These are phyloP conservation scores for Pythium angustatum DNA, from an alignment of 352 stramenopile species.

Conservation along the genomic window DNA sequence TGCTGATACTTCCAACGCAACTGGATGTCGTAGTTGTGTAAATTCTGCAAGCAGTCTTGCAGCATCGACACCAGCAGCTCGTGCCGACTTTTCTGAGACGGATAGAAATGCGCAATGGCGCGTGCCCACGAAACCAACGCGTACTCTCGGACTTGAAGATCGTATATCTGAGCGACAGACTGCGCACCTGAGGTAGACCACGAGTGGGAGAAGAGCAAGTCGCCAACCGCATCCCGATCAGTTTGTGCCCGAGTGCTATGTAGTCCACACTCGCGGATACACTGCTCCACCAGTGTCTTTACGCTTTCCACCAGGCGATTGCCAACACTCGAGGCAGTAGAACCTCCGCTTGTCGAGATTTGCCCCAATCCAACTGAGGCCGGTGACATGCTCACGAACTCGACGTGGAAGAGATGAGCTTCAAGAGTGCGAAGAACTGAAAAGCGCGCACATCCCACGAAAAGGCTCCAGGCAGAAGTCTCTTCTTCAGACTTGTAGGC, in stretches of 20 bases:
- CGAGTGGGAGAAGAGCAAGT: constrained; percentile 44
- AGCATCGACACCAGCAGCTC: constrained; percentile 57
- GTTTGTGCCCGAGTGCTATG: constrained; percentile 20
- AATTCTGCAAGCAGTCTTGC: constrained; percentile 51
- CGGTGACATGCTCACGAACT: constrained; percentile 72
- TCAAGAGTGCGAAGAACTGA: constrained; percentile 74
- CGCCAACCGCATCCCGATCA: constrained; percentile 37
- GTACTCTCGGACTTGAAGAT: constrained; percentile 58
- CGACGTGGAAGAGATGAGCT: constrained; percentile 85
- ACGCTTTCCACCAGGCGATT: constrained; percentile 78
- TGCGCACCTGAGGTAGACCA: constrained; percentile 47
- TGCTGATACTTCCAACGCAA: constrained; percentile 64
- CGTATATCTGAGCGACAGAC: constrained; percentile 50
- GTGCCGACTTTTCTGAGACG: constrained; percentile 57
- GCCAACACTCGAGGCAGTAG: constrained; percentile 18
- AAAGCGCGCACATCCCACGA: constrained; percentile 57
- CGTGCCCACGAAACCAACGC: constrained; percentile 70
- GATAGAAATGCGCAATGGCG: constrained; percentile 78
- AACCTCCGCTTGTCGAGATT: constrained; percentile 36
- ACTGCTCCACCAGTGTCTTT: constrained; percentile 63
- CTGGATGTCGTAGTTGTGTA: constrained; percentile 32
- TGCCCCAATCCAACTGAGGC: constrained; percentile 85
- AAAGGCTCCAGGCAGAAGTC: constrained; percentile 48
- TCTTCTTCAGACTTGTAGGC: constrained; percentile 26
- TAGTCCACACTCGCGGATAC: constrained; percentile 32